Evolutionary conservation across 1,284 basidiomycete species (phyloP).

Genomic region (Tilletia horrida): DNA sequence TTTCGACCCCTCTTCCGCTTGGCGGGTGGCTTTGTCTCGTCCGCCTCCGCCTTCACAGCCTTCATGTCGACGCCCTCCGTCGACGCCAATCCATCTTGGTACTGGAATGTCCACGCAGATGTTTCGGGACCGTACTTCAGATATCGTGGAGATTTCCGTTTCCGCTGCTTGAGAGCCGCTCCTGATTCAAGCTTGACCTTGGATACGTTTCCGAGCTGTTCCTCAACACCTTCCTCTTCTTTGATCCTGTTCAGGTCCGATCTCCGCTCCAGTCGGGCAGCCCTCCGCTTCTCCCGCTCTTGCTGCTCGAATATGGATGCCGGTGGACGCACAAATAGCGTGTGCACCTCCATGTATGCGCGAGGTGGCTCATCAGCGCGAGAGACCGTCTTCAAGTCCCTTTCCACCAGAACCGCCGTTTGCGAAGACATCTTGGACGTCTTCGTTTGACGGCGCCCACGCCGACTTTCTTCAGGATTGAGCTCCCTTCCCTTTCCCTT

Average conservation of each 20-base stretch:
- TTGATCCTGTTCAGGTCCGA: background rate
- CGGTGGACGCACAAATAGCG: slow-evolving; percentile 12
- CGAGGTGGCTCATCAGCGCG: slow-evolving; percentile 1
- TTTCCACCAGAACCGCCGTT: background rate
- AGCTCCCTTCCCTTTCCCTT: background rate
- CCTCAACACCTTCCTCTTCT: background rate
- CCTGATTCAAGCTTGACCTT: too few relatives aligned
- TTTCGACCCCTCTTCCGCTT: background rate
- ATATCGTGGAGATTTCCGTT: too few relatives aligned
- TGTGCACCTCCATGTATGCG: slow-evolving; percentile 9
- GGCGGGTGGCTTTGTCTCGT: background rate
- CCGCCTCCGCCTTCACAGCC: background rate
- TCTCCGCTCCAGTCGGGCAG: background rate
- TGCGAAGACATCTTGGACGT: background rate
- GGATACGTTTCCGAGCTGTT: background rate
- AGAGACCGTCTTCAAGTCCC: background rate
- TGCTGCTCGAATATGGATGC: slow-evolving; percentile 7
- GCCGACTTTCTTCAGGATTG: background rate
- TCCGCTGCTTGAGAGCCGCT: too few relatives aligned
- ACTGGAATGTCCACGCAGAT: background rate
- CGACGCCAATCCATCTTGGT: background rate
- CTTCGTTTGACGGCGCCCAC: too few relatives aligned
- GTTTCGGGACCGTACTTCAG: slow-evolving; percentile 1
- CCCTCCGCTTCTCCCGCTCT: background rate
- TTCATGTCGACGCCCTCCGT: background rate